These are phyloP conservation scores for Fusarium miscanthi DNA, from an alignment of 2,329 filamentous ascomycete genomes.

Conservation along the genomic window DNA sequence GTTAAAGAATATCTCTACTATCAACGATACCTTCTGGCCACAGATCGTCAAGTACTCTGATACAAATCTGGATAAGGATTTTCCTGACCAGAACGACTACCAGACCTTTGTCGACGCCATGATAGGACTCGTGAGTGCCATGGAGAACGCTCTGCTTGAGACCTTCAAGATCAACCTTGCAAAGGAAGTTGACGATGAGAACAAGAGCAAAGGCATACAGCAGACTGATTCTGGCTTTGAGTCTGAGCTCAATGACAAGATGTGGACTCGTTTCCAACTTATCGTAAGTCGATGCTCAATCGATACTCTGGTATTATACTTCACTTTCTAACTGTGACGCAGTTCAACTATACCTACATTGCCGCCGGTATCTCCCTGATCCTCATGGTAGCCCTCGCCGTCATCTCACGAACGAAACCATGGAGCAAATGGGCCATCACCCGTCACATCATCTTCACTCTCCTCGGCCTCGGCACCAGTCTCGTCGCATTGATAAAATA, in stretches of 20 bases:
- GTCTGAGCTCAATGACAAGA: conserved; percentile 37
- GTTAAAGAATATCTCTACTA: conserved; percentile 43
- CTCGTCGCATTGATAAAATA: conserved; percentile 45
- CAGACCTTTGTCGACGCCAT: conserved; percentile 17
- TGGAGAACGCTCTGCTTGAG: conserved; percentile 47
- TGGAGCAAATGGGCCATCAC: conserved; percentile 49
- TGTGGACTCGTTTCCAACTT: conserved; percentile 44
- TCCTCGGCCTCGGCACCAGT: conserved; percentile 47
- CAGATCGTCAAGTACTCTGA: conserved; percentile 11
- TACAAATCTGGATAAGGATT: conserved; percentile 12
- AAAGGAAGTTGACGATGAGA: conserved; percentile 34
- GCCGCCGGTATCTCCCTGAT: conserved; percentile 48
- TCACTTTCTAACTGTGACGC: background rate
- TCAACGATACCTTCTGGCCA: conserved; percentile 47
- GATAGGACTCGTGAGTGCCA: conserved; percentile 27
- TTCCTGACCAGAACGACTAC: background rate
- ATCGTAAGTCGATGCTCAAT: conserved; percentile 42
- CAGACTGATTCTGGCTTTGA: conserved; percentile 35
- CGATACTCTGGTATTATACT: too few species aligned
- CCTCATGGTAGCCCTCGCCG: conserved; percentile 48
- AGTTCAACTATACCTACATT: conserved; percentile 53
- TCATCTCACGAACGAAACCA: conserved; percentile 46
- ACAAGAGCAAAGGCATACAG: conserved; percentile 28
- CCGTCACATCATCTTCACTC: conserved; percentile 46
- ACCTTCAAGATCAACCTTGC: conserved; percentile 49